These are phyloP conservation scores for Serendipita sp. DNA, from an alignment of 768 basidiomycete genomes.

Conservation along the genomic window DNA sequence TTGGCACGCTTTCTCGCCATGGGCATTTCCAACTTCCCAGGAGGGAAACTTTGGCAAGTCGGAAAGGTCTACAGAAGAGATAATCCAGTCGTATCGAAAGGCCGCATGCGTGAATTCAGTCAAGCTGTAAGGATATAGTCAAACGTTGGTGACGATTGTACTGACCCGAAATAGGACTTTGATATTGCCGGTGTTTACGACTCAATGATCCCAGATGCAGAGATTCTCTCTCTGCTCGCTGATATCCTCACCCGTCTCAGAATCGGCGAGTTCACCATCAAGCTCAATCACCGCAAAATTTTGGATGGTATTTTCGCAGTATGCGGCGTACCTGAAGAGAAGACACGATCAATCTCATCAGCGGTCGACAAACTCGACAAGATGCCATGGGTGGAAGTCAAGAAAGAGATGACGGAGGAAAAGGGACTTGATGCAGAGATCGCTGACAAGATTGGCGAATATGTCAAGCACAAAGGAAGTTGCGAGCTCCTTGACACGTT, in stretches of 20 bases:
- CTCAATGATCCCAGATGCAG: constrained; percentile 94
- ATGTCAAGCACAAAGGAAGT: constrained; percentile 89
- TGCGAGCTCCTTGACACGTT: constrained; percentile 54
- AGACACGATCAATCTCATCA: constrained; percentile 82
- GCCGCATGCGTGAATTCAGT: constrained; percentile 95
- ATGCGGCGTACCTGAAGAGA: constrained; percentile 82
- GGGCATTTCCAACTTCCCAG: constrained; percentile 56
- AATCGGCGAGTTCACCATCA: constrained; percentile 88
- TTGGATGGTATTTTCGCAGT: constrained; percentile 94
- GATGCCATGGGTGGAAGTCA: constrained; percentile 85
- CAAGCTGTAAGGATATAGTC: constrained; percentile 49
- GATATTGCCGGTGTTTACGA: constrained; percentile 90
- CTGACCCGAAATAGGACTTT: constrained; percentile 49
- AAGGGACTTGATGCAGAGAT: constrained; percentile 69
- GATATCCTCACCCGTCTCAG: constrained; percentile 71
- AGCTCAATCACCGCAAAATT: constrained; percentile 95
- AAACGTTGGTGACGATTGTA: not conserved
- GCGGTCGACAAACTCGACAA: constrained; percentile 99
- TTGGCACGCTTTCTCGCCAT: constrained; percentile 82
- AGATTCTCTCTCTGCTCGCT: constrained; percentile 66
- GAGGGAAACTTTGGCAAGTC: constrained; percentile 78
- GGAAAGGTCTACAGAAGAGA: constrained; percentile 98
- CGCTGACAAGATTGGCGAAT: constrained; percentile 92
- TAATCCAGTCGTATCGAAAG: constrained; percentile 94
- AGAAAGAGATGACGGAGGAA: constrained; percentile 91